Conservation (phyloP, 2,329 filamentous ascomycete genomes). For the Scedosporium apiospermum region DNA sequence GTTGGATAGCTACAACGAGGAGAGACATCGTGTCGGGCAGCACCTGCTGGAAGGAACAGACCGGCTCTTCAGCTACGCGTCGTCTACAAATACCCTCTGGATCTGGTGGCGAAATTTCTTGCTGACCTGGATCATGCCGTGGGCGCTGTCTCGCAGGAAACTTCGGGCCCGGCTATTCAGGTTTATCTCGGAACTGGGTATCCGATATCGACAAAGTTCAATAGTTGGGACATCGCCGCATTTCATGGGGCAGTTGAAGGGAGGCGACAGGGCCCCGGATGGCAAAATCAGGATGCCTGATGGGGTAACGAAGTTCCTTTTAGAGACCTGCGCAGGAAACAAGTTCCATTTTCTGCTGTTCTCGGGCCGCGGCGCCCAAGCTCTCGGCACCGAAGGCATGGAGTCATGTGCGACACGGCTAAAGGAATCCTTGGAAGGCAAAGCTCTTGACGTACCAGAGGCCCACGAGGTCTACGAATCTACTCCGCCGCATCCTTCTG, state of each 20-base stretch:
- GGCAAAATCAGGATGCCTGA: slow-evolving; percentile 15
- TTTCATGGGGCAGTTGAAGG: slow-evolving; percentile 25
- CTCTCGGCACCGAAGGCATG: slow-evolving; percentile 4
- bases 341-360: slow-evolving; percentile 23
- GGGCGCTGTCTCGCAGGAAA: slow-evolving; percentile 15
- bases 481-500: neutral
- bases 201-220: slow-evolving; percentile 30
- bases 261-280: slow-evolving; percentile 37
- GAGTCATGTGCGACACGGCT: neutral
- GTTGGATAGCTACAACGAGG: slow-evolving; percentile 36
- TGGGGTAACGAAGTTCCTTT: slow-evolving; percentile 13
- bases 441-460: neutral
- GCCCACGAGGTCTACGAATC: neutral
- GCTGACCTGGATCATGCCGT: slow-evolving; percentile 27
- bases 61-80: slow-evolving; percentile 25
- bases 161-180: slow-evolving; percentile 17
- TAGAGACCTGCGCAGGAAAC: slow-evolving; percentile 16
- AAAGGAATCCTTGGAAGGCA: neutral
- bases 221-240: slow-evolving; percentile 23
- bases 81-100: slow-evolving; percentile 24
- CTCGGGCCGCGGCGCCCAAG: slow-evolving; percentile 11
- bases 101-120: slow-evolving; percentile 27
- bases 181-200: slow-evolving; percentile 29
- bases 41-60: slow-evolving; percentile 32
- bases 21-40: slow-evolving; percentile 36